A percentile compares a stretch with the other conserved stretches of the same genome.
These are phyloP conservation scores for Dimocarpus longan DNA, from an alignment of 345 rosid species.

Conservation along the genomic window DNA sequence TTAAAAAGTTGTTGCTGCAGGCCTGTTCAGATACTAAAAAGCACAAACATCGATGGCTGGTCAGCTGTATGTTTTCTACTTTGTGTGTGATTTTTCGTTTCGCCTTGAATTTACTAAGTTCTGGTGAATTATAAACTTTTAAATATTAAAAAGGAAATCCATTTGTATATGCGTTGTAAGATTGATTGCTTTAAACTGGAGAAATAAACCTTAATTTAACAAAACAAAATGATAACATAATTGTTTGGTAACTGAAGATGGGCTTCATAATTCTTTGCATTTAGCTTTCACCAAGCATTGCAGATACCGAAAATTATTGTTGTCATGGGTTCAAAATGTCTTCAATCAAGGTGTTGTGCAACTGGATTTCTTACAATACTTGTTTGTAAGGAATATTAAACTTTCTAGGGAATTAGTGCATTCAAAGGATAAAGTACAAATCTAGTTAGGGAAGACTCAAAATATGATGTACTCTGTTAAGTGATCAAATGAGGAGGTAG, in stretches of 20 bases:
- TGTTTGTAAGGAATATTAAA: background rate
- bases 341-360: background rate
- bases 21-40: slow-evolving; percentile 89
- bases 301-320: background rate
- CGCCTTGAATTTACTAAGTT: background rate
- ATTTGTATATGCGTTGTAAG: background rate
- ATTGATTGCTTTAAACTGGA: background rate
- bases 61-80: slow-evolving; percentile 69
- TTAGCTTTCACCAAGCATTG: background rate
- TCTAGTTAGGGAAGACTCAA: background rate
- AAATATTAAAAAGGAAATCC: background rate
- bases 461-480: background rate
- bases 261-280: background rate
- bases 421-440: background rate
- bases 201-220: background rate
- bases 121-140: background rate
- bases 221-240: background rate
- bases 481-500: slow-evolving; percentile 3
- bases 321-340: background rate
- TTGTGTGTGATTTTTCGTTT: background rate
- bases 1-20: slow-evolving; percentile 50
- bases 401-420: background rate
- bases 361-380: background rate
- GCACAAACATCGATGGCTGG: slow-evolving; percentile 85
- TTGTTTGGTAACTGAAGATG: background rate